These are phyloP conservation scores for Aspergillus incahuasiensis DNA, from an alignment of 495 filamentous ascomycete species.

Conservation along the genomic window DNA sequence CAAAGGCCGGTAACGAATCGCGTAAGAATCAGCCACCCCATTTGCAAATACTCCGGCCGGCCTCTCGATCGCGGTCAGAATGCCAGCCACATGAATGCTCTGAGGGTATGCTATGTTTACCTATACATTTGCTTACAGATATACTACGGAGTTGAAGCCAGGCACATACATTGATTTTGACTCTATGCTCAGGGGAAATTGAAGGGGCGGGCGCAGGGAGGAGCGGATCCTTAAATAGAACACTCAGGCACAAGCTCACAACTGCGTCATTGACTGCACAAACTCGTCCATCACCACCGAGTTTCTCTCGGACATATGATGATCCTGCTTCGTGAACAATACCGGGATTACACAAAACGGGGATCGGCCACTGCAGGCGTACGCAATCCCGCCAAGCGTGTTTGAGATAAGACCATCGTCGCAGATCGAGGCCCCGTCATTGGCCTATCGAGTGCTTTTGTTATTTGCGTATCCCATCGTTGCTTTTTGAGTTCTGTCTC, in stretches of 20 bases:
- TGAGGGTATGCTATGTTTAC: neutral
- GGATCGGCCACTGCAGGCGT: conserved; percentile 18
- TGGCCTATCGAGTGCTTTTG: conserved; percentile 4
- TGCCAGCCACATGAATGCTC: neutral
- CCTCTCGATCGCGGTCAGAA: neutral
- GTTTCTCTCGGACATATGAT: neutral
- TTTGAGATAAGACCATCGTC: conserved; percentile 20
- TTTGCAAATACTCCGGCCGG: neutral
- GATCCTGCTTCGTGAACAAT: neutral
- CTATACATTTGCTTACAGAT: neutral
- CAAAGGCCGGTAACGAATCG: neutral
- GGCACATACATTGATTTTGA: neutral
- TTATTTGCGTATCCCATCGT: neutral
- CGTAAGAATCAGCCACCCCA: neutral
- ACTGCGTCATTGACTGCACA: neutral
- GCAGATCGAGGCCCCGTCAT: conserved; percentile 24
- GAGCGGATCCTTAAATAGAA: neutral
- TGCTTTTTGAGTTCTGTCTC: too few species aligned
- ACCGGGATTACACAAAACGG: neutral
- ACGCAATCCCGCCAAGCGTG: conserved; percentile 13
- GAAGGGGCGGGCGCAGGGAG: neutral
- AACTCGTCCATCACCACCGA: too few species aligned
- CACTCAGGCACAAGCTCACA: neutral
- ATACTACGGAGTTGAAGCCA: too few species aligned
- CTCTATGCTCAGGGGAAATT: neutral